Percentiles rank a stretch among this genome's conserved stretches.
These are phyloP conservation scores for Leccinum fibrillosum DNA, from an alignment of 768 basidiomycete genomes.

Conservation along the genomic window DNA sequence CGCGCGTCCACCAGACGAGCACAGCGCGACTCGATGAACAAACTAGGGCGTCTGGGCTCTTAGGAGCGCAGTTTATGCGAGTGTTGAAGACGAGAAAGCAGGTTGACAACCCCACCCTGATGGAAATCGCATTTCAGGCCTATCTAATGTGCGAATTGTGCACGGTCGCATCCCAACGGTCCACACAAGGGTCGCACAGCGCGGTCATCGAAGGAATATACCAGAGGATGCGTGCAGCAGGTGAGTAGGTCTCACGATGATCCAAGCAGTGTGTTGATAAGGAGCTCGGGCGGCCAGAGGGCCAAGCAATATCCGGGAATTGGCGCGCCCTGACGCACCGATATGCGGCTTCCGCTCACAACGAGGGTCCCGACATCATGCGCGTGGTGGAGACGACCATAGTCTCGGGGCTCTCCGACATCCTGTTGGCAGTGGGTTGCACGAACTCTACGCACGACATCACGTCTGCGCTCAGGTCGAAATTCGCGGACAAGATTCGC, in stretches of 20 bases:
- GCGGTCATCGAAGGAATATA: conserved; percentile 26
- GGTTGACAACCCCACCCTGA: conserved; percentile 24
- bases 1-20: conserved; percentile 3
- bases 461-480: conserved; percentile 36
- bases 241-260: conserved; percentile 21
- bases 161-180: conserved; percentile 17
- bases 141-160: conserved; percentile 19
- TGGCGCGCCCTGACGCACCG: conserved; percentile 41
- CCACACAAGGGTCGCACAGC: conserved; percentile 16
- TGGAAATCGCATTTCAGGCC: conserved; percentile 33
- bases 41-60: conserved; percentile 3
- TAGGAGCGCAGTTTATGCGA: conserved; percentile 17
- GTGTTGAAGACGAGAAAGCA: conserved; percentile 18
- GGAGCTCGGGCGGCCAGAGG: conserved; percentile 26
- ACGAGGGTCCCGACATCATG: conserved; percentile 12
- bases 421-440: conserved; percentile 26
- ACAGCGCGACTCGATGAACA: conserved; percentile 1
- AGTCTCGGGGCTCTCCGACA: conserved; percentile 21
- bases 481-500: conserved; percentile 40
- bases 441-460: conserved; percentile 21
- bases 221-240: conserved; percentile 30
- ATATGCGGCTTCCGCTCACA: conserved; percentile 9
- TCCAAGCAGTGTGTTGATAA: background rate
- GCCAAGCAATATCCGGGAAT: conserved; percentile 39
- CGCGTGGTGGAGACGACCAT: conserved; percentile 5